These are phyloP conservation scores for Mitragyna speciosa DNA, from an alignment of 257 asterid genomes.

Conservation along the genomic window DNA sequence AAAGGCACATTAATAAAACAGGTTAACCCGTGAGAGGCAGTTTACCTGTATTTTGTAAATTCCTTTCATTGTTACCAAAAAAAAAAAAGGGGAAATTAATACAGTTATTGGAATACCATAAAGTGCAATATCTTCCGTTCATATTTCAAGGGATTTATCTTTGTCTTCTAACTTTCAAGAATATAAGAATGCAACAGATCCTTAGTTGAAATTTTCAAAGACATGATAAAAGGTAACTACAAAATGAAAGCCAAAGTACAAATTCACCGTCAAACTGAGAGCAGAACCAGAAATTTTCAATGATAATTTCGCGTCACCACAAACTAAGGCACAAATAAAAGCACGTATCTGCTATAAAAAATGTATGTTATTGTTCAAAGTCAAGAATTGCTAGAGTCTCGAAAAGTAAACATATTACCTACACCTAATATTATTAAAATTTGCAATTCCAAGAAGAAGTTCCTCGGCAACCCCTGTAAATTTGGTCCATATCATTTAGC, in stretches of 20 bases:
- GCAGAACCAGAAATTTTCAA: neutral
- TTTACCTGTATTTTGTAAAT: too few species aligned
- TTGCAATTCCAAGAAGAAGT: constrained; percentile 21
- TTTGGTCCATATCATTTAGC: constrained; percentile 33
- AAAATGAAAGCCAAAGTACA: neutral
- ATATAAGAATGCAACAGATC: neutral
- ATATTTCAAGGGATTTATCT: neutral
- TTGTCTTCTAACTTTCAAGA: neutral
- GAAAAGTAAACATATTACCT: neutral
- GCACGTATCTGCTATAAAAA: neutral
- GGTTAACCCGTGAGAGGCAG: too few species aligned
- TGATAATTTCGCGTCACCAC: neutral
- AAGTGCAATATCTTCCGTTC: neutral
- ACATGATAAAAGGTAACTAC: neutral
- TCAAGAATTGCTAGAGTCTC: neutral
- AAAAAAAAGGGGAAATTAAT: too few species aligned
- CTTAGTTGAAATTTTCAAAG: neutral
- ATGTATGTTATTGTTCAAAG: neutral
- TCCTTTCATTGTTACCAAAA: too few species aligned
- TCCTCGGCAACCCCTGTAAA: constrained; percentile 39
- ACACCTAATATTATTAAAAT: constrained; percentile 21
- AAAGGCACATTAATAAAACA: neutral
- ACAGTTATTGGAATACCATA: neutral
- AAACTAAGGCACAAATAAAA: neutral
- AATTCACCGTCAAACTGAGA: neutral